Conservation (phyloP, 768 basidiomycete species). For the Candolleomyces efflorescens region DNA sequence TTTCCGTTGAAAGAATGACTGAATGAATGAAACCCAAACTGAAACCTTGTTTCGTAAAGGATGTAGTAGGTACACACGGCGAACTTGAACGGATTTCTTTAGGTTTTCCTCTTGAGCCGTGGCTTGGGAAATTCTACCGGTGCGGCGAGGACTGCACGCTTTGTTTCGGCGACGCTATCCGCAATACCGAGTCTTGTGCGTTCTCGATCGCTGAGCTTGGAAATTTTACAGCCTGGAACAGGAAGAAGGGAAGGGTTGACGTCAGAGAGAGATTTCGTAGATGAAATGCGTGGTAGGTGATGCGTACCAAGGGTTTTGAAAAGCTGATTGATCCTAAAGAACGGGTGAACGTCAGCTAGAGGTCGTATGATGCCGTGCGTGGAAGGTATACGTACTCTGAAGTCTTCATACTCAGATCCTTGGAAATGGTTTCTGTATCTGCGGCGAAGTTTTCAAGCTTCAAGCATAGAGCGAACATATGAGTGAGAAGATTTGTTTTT, state of each 20-base stretch:
- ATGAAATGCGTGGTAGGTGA: neutral
- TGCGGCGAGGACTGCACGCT: constrained; percentile 67
- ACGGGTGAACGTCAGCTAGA: constrained; percentile 3
- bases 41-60: no score
- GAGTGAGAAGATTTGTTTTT: constrained; percentile 67
- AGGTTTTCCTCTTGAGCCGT: constrained; percentile 31
- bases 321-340: constrained; percentile 48
- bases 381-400: constrained; percentile 50
- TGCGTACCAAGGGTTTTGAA: constrained; percentile 70
- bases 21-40: no score
- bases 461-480: constrained; percentile 79
- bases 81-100: neutral
- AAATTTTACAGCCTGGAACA: constrained; percentile 65
- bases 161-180: constrained; percentile 54
- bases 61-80: neutral
- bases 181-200: constrained; percentile 67
- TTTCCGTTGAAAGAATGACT: no score
- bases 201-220: constrained; percentile 53
- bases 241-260: constrained; percentile 4
- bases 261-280: neutral
- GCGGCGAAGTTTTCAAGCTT: constrained; percentile 74
- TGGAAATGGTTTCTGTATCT: constrained; percentile 62
- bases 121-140: constrained; percentile 84
- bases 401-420: constrained; percentile 65
- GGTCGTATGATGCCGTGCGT: neutral